Evolutionary conservation across 2,329 filamentous ascomycete genomes (phyloP).

Genomic region (Dendrostoma leiphaemia): DNA sequence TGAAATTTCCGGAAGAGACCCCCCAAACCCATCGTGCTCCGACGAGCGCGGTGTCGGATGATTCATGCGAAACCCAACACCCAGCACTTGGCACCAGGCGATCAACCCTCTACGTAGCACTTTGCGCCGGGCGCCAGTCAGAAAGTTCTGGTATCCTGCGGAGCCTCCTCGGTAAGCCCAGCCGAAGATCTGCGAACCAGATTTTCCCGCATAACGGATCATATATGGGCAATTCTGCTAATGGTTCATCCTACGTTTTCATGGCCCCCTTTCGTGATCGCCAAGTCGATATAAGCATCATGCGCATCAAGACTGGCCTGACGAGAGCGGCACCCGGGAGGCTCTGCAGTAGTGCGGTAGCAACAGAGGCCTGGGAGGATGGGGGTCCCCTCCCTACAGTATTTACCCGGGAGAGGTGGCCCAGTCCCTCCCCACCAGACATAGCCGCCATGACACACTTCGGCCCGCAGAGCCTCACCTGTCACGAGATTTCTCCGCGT

Average conservation of each 20-base stretch:
- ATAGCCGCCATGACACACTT: not conserved
- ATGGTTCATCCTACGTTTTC: not conserved
- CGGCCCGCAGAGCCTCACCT: constrained; percentile 12
- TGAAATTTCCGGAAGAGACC: not conserved
- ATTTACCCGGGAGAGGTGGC: not conserved
- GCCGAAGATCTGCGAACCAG: constrained; percentile 1
- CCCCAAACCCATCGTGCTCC: constrained; percentile 2
- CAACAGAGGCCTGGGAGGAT: not conserved
- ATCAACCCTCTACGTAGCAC: no score
- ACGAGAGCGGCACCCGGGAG: not conserved
- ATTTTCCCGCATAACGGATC: not conserved
- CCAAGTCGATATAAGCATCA: not conserved
- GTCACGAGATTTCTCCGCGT: not conserved
- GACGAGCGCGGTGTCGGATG: constrained; percentile 11
- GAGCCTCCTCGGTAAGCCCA: not conserved
- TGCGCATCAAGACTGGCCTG: not conserved
- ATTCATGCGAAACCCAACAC: constrained; percentile 1
- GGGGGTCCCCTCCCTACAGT: no score
- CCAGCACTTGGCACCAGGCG: no score
- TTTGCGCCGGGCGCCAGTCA: no score
- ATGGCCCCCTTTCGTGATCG: not conserved
- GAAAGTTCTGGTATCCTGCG: not conserved
- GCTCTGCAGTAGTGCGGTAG: not conserved
- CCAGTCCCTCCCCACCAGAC: not conserved
- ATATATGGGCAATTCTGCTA: not conserved